Base-by-base conservation (phyloP, 768 basidiomycete species). In the Sutorius australiensis region DNA sequence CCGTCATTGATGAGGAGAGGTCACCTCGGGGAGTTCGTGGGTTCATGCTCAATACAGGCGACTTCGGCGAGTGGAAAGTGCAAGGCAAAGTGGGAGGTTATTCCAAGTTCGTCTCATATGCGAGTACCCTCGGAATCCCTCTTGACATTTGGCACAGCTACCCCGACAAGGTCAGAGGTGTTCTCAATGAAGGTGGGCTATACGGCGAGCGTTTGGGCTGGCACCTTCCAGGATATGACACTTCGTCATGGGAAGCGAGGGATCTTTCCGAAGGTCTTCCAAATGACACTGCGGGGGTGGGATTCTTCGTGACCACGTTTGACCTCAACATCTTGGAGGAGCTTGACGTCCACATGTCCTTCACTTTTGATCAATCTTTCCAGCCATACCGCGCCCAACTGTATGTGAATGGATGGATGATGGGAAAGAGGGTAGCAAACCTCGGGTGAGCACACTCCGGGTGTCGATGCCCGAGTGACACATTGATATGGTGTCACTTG, bases 371-470 rank as follows among this genome's bases (percentile, higher is more conserved):
- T 44, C 77, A 83, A 43, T 67, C 76, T 1, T 76, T 76, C 5
- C 83, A 87, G 60, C 77, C 87, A 21, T 92, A 90, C 61, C 79
- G 89, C 14, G 83, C 84, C 3, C 74, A 82, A 40, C 59, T 92
- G 38, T 92, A 88, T 53, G 85, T 92, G 17, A 92, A 93, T 60
- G 91, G 90, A 12, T 93, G 91, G 91, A 86, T 87, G 81, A 89
- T 89, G 81, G 91, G 90, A 9, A 92, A 91, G 70, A 67, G 83
- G 17, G 77, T 86, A n/a, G 82, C 72, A 13, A 85, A 87, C 61
- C 77, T 87, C 2, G 86, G 86, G 87, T 82, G 55, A 53, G 77
- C 65, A 13, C 32, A 33, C 12, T 28, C 51, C 38, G 3, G 9
- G 47, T 31, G 27, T 41, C 27, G 36, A 45, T 3, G 6, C 21